These are phyloP conservation scores for Trichoderma orchidacearum DNA, from an alignment of 495 filamentous ascomycete genomes.

Conservation along the genomic window DNA sequence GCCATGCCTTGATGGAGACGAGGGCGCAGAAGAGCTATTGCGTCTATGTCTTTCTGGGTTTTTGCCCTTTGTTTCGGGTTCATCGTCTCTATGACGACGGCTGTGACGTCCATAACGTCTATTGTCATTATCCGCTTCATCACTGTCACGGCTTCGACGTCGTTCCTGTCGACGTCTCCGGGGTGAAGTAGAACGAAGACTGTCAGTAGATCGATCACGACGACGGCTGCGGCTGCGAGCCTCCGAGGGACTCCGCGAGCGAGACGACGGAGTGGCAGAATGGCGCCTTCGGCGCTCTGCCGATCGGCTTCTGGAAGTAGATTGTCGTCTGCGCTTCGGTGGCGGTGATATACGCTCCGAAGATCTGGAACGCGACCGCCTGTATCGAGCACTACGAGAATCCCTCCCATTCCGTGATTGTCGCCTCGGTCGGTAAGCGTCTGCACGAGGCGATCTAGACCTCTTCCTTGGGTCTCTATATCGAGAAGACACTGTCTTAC, in stretches of 20 bases:
- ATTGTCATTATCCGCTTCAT: background rate
- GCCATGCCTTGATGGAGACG: conserved; percentile 32
- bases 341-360: background rate
- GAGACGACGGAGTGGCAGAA: conserved; percentile 18
- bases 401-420: conserved; percentile 4
- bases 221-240: conserved; percentile 16
- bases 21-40: conserved; percentile 39
- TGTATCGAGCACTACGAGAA: background rate
- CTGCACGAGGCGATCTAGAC: conserved; percentile 2
- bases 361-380: background rate
- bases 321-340: conserved; percentile 3
- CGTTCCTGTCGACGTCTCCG: conserved; percentile 15
- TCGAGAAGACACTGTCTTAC: background rate
- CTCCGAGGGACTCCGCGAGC: conserved; percentile 13
- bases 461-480: conserved; percentile 2
- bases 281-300: conserved; percentile 1
- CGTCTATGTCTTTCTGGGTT: conserved; percentile 26
- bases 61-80: background rate
- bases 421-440: conserved; percentile 6
- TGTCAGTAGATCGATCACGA: conserved; percentile 9
- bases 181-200: conserved; percentile 12
- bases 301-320: conserved; percentile 1
- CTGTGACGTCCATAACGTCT: conserved; percentile 4
- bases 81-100: background rate
- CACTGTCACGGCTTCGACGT: background rate